Conservation (phyloP, 495 filamentous ascomycete species). For the Tetracladium marchalianum region DNA sequence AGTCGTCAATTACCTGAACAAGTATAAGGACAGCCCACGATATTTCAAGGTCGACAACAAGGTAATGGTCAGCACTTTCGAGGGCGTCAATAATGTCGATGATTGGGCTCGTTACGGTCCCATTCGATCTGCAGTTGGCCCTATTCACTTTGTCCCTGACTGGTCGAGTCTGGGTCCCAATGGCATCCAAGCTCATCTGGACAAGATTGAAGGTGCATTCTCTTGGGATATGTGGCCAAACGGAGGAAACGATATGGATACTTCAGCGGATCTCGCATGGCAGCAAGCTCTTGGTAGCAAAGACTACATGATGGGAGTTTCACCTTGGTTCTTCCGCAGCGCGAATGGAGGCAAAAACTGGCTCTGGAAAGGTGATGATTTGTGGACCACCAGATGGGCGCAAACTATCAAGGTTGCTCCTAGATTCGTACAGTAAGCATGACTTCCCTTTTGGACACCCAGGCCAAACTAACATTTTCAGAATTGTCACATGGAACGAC, state of each 20-base stretch:
- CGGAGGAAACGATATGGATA: conserved; percentile 42
- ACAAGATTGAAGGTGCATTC: conserved; percentile 50
- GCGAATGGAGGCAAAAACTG: conserved; percentile 21
- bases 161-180: conserved; percentile 50
- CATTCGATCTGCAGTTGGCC: conserved; percentile 39
- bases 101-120: conserved; percentile 38
- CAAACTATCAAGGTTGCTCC: conserved; percentile 55
- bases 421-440: conserved; percentile 43
- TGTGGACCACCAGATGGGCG: conserved; percentile 70
- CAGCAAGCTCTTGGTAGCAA: conserved; percentile 38
- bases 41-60: conserved; percentile 46
- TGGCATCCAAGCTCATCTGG: conserved; percentile 32
- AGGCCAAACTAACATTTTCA: not conserved
- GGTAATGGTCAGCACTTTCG: conserved; percentile 66
- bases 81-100: conserved; percentile 43
- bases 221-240: conserved; percentile 68
- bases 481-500: conserved; percentile 52
- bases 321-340: conserved; percentile 60
- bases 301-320: conserved; percentile 71
- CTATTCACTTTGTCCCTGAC: conserved; percentile 50
- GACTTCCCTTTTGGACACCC: not conserved
- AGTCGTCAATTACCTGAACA: conserved; percentile 48
- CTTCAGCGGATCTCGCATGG: conserved; percentile 44
- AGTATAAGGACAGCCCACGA: conserved; percentile 36
- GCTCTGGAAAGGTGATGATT: conserved; percentile 39